Percentiles rank a stretch among this genome's conserved stretches.
Conservation (phyloP, 805 yeast species). For the Sugiyamaella mastotermitis region DNA sequence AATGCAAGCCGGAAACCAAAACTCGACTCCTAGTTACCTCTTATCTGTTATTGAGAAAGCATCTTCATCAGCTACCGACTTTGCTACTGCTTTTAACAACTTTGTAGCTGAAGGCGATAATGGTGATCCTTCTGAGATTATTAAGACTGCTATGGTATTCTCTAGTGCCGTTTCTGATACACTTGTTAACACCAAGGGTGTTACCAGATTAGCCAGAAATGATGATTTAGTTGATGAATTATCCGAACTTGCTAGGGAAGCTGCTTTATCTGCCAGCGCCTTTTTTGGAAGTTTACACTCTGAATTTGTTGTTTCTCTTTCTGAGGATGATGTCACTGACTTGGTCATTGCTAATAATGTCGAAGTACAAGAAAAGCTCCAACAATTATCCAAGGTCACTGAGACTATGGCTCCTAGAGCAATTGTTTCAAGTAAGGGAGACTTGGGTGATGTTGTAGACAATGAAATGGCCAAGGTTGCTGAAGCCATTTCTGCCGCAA, state of each 20-base stretch:
- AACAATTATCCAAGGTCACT: slow-evolving; percentile 46
- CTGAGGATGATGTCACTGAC: slow-evolving; percentile 66
- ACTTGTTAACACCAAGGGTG: slow-evolving; percentile 63
- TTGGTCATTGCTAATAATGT: slow-evolving; percentile 69
- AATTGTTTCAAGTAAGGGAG: slow-evolving; percentile 29
- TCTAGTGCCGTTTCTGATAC: slow-evolving; percentile 58
- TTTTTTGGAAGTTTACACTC: slow-evolving; percentile 59
- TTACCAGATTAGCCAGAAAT: slow-evolving; percentile 46
- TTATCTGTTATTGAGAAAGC: slow-evolving; percentile 66
- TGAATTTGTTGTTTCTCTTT: slow-evolving; percentile 41
- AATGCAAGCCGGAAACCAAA: slow-evolving; percentile 75
- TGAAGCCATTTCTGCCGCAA: slow-evolving; percentile 58
- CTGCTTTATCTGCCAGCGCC: slow-evolving; percentile 54
- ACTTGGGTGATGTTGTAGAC: slow-evolving; percentile 67
- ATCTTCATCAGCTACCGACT: slow-evolving; percentile 67
- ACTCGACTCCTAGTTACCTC: slow-evolving; percentile 64
- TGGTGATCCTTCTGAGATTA: slow-evolving; percentile 51
- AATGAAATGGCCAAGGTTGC: slow-evolving; percentile 70
- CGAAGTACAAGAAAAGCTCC: slow-evolving; percentile 66
- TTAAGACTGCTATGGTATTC: slow-evolving; percentile 57
- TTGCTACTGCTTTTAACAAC: slow-evolving; percentile 69
- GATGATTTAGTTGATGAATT: slow-evolving; percentile 49
- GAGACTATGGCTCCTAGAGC: slow-evolving; percentile 50
- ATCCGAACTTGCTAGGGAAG: slow-evolving; percentile 43
- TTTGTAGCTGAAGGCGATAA: slow-evolving; percentile 71